Base-by-base conservation (phyloP, 2,329 filamentous ascomycete genomes). In the Colletotrichum tamarilloi region DNA sequence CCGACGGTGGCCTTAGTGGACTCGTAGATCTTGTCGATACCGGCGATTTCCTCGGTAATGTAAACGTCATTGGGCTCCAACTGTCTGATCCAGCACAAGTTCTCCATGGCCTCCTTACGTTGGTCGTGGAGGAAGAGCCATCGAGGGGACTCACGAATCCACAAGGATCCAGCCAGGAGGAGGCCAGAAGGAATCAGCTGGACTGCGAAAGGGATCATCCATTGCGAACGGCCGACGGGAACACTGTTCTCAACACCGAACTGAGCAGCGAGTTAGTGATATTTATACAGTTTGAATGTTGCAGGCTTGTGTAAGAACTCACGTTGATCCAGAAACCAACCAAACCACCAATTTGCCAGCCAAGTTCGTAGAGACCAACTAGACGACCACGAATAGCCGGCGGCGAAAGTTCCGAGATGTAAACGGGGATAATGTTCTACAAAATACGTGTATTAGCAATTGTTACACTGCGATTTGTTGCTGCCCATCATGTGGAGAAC, bases 1-100 rank as follows among this genome's bases (percentile, higher is more conserved):
- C 90, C 90, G 58, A 91, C 85, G 14, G 83, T 84, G 14, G 84
- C 76, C 24, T 85, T 83, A 78, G 91, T 87, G 16, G 88, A 80
- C 75, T 92, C 88, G 30, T 72, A 74, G 26, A 75, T 74, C 22
- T 65, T 75, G 28, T 92, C 88, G 67, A 92, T 89, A 24, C 87
- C 87, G 12, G 87, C 85, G 5, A 92, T 84, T 78, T 93, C 90
- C 76, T 92, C 90, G 19, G 90, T 84, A 68, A 92, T 89, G 78
- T 92, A 92, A 12, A 90, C 80, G 42, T 90, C 84, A 42, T 85
- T 84, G 1, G 81, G 78, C 0, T 81, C 75, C 1, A 89, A 81
- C 42, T 87, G 85, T n/a, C 89, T 85, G 42, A 91, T 87, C 85
- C 86, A 89, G 82, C 85, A 87, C 72, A 90, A 83, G 56, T 85